A percentile compares a stretch with the other conserved stretches of the same genome.
phyloP scores from a whole-genome alignment of 164 flowering plant genomes.

The Houttuynia cordata region DNA sequence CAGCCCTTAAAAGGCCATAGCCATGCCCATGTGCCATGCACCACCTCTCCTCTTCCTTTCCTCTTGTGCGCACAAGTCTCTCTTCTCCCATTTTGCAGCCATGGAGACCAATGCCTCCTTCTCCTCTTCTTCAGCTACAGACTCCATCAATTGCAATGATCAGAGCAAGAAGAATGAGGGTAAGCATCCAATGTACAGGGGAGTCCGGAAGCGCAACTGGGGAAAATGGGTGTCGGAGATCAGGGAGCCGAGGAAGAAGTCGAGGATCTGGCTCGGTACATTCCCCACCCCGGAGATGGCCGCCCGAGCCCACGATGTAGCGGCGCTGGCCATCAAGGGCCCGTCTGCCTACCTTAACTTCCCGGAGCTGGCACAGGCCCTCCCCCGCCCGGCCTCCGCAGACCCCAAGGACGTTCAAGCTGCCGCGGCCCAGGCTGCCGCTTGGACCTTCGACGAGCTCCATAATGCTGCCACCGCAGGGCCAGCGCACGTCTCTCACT shows the following conservation, averaged over 20 bases:
- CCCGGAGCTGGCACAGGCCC: conserved; percentile 27
- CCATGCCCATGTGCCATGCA: too few relatives aligned
- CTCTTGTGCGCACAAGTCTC: too few relatives aligned
- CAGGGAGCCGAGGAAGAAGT: conserved; percentile 42
- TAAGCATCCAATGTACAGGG: conserved; percentile 18
- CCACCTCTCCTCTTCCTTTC: too few relatives aligned
- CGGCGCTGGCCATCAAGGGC: conserved; percentile 41
- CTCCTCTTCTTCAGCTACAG: too few relatives aligned
- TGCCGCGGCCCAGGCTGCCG: conserved; percentile 12
- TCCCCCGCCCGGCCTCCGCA: conserved; percentile 30
- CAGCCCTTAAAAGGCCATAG: too few relatives aligned
- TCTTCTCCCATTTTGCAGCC: too few relatives aligned
- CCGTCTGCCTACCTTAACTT: conserved; percentile 30
- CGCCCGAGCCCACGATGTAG: conserved; percentile 48
- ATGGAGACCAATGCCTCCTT: too few relatives aligned
- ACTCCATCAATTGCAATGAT: too few relatives aligned
- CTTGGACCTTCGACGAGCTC: too few relatives aligned
- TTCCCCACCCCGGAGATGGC: conserved; percentile 47
- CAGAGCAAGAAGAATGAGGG: too few relatives aligned
- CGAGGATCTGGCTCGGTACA: conserved; percentile 51
- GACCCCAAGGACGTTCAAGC: conserved; percentile 30
- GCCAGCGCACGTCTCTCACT: too few relatives aligned
- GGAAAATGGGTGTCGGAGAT: conserved; percentile 46
- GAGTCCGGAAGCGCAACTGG: conserved; percentile 26
- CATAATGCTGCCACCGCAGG: too few relatives aligned